A percentile compares a stretch with the other conserved stretches of the same genome.
These are phyloP conservation scores for Penstemon newberryi DNA, from an alignment of 257 asterid genomes.

Conservation along the genomic window DNA sequence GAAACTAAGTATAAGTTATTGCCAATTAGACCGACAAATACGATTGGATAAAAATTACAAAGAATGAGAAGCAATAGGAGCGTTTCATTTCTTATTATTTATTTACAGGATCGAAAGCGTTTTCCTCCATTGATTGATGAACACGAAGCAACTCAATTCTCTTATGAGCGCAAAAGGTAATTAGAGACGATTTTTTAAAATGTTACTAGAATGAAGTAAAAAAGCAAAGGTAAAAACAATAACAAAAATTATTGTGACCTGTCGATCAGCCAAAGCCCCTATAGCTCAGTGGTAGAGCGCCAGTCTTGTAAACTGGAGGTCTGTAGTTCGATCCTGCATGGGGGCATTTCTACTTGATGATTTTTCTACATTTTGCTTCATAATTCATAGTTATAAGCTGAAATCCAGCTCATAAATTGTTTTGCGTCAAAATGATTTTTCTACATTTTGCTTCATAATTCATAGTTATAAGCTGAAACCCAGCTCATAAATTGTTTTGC, in stretches of 20 bases:
- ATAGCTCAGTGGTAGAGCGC: constrained; percentile 52
- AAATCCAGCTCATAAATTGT: too few species aligned
- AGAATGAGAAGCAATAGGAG: not conserved
- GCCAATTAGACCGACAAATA: not conserved
- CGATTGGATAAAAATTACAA: not conserved
- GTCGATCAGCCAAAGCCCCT: constrained; percentile 22
- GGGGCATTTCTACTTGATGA: constrained; percentile 22
- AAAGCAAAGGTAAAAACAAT: too few species aligned
- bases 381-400: too few species aligned
- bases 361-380: not conserved
- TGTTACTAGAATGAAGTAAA: too few species aligned
- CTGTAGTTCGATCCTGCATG: constrained; percentile 46
- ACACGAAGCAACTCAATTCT: too few species aligned
- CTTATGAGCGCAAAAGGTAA: too few species aligned
- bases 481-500: too few species aligned
- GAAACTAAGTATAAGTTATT: constrained; percentile 2
- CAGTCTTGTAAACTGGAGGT: constrained; percentile 46
- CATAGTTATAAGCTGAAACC: too few species aligned
- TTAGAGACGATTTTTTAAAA: too few species aligned
- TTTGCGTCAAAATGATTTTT: not conserved
- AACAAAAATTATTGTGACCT: too few species aligned
- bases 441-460: too few species aligned
- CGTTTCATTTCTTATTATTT: not conserved
- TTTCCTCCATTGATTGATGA: constrained; percentile 43
- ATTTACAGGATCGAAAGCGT: constrained; percentile 63